Percentiles rank a stretch among this genome's conserved stretches.
phyloP scores from a whole-genome alignment of 108 stramenopile species.

The Epipyxis sp. region DNA sequence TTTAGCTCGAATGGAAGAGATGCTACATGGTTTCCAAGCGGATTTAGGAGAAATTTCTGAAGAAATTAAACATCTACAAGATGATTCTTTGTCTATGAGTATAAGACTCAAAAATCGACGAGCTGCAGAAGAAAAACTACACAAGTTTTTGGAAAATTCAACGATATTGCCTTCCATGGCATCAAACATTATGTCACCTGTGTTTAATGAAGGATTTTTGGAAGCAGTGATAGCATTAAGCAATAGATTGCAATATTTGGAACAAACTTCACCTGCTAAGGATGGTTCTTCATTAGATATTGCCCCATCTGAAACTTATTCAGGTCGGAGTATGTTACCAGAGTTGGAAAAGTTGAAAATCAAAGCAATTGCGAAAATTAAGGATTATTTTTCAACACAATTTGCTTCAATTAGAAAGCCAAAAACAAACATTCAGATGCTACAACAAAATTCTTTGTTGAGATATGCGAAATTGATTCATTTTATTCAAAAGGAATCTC shows the following conservation, averaged over 20 bases:
- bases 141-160: conserved; percentile 79
- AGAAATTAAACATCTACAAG: conserved; percentile 91
- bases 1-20: conserved; percentile 86
- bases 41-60: conserved; percentile 91
- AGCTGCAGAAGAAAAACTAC: conserved; percentile 76
- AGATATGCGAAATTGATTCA: conserved; percentile 72
- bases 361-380: conserved; percentile 73
- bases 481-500: conserved; percentile 78
- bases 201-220: conserved; percentile 76
- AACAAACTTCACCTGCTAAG: conserved; percentile 43
- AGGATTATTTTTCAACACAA: conserved; percentile 76
- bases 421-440: conserved; percentile 91
- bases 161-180: conserved; percentile 79
- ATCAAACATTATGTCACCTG: conserved; percentile 75
- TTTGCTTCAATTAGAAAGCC: conserved; percentile 63
- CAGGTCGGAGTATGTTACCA: conserved; percentile 81
- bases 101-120: conserved; percentile 80
- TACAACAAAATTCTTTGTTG: conserved; percentile 85
- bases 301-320: conserved; percentile 72
- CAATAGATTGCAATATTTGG: conserved; percentile 72
- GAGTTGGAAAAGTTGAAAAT: conserved; percentile 75
- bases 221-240: conserved; percentile 81
- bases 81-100: conserved; percentile 76
- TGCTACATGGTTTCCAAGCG: conserved; percentile 95
- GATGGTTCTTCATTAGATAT: conserved; percentile 59